Evolutionary conservation across 176 grass and related monocot species (phyloP).

Genomic region (Triticum timopheevii): DNA sequence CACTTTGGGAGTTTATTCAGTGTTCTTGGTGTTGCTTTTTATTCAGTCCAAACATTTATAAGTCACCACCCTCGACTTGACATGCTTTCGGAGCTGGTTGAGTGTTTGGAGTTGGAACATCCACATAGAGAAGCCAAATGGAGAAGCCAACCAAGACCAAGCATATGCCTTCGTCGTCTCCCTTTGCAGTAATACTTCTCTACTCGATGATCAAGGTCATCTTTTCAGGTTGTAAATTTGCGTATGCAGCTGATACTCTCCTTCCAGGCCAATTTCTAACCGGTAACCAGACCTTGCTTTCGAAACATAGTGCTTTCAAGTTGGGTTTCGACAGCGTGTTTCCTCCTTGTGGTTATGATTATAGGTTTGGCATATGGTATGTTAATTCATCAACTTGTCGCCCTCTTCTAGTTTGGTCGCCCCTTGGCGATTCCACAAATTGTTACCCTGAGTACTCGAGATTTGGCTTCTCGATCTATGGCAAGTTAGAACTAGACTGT

Average conservation of each 20-base stretch:
- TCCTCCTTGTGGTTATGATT: background rate
- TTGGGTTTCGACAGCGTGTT: background rate
- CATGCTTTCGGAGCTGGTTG: no score
- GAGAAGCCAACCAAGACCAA: background rate
- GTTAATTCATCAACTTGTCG: no score
- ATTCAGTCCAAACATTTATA: no score
- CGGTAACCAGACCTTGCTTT: constrained; percentile 7
- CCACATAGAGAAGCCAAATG: background rate
- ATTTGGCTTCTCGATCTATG: no score
- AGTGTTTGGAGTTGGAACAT: no score
- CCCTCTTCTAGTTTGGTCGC: no score
- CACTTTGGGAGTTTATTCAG: no score
- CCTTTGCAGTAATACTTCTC: background rate
- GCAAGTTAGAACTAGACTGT: no score
- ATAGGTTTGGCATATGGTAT: background rate
- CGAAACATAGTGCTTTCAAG: constrained; percentile 19
- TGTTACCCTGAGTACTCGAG: no score
- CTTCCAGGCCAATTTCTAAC: constrained; percentile 26
- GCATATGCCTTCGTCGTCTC: background rate
- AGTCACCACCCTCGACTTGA: no score
- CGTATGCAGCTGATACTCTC: constrained; percentile 9
- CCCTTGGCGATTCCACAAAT: no score
- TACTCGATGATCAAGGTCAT: background rate
- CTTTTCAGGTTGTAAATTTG: background rate
- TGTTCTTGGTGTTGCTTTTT: no score